These are phyloP conservation scores for Lojkania enalia DNA, from an alignment of 2,329 filamentous ascomycete species.

Conservation along the genomic window DNA sequence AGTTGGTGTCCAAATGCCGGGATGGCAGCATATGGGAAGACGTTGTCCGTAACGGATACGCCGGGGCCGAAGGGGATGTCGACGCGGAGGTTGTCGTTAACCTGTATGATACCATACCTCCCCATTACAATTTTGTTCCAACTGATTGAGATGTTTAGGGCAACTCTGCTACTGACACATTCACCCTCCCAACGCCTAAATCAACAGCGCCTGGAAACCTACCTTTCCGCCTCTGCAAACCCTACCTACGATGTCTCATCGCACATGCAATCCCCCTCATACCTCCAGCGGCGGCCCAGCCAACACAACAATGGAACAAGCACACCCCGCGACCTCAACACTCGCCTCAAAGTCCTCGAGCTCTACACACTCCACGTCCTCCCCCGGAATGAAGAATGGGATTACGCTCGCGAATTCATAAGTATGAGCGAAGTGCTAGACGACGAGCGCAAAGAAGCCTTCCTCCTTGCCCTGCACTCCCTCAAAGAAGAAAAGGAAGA, in stretches of 20 bases:
- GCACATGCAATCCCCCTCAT: conserved; percentile 57
- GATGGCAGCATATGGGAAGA: conserved; percentile 95
- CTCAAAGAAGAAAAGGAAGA: conserved; percentile 82
- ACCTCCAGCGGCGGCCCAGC: conserved; percentile 36
- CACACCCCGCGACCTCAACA: conserved; percentile 81
- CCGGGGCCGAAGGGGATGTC: conserved; percentile 83
- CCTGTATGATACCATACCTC: conserved; percentile 58
- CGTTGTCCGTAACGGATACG: conserved; percentile 83
- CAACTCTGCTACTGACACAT: conserved; percentile 88
- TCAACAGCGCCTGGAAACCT: conserved; percentile 85
- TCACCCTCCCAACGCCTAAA: conserved; percentile 81
- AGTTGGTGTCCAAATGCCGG: conserved; percentile 78
- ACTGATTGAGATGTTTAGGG: conserved; percentile 60
- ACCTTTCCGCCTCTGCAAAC: conserved; percentile 75
- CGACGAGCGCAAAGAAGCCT: conserved; percentile 87
- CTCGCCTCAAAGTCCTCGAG: conserved; percentile 88
- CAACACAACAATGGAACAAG: conserved; percentile 65
- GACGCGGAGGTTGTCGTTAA: conserved; percentile 94
- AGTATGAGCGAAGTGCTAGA: conserved; percentile 83
- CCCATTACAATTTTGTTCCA: background rate
- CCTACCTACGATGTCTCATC: conserved; percentile 73
- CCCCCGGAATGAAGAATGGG: conserved; percentile 93
- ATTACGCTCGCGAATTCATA: conserved; percentile 91
- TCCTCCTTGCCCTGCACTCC: conserved; percentile 81
- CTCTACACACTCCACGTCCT: conserved; percentile 94